Evolutionary conservation across 2,329 filamentous ascomycete genomes (phyloP).

Genomic region (Cercospora sp.): DNA sequence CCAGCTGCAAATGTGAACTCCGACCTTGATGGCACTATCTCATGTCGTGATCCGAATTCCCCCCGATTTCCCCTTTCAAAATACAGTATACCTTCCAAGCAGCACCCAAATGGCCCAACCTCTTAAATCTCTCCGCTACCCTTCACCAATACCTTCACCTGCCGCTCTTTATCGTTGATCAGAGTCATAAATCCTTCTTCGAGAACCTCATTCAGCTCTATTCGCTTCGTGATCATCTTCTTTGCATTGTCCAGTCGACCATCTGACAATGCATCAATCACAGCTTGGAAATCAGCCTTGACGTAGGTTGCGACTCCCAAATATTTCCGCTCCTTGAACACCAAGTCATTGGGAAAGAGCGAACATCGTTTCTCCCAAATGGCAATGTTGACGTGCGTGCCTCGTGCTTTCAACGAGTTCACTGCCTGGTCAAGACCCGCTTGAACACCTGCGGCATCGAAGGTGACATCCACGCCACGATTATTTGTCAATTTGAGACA

Average conservation of each 20-base stretch:
- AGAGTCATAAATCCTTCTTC: slow-evolving; percentile 51
- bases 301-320: slow-evolving; percentile 56
- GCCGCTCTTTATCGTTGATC: slow-evolving; percentile 53
- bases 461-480: slow-evolving; percentile 53
- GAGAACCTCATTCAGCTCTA: slow-evolving; percentile 49
- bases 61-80: neutral
- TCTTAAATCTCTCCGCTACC: slow-evolving; percentile 29
- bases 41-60: neutral
- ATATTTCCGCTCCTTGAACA: slow-evolving; percentile 56
- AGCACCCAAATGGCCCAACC: neutral
- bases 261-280: slow-evolving; percentile 50
- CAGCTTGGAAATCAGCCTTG: slow-evolving; percentile 53
- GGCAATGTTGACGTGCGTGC: slow-evolving; percentile 57
- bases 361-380: slow-evolving; percentile 57
- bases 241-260: slow-evolving; percentile 45
- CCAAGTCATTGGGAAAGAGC: slow-evolving; percentile 53
- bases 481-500: slow-evolving; percentile 48
- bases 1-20: neutral
- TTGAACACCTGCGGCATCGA: slow-evolving; percentile 57
- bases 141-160: slow-evolving; percentile 51
- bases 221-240: slow-evolving; percentile 53
- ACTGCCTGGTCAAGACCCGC: slow-evolving; percentile 52
- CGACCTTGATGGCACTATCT: slow-evolving; percentile 9
- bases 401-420: slow-evolving; percentile 51
- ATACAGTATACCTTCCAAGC: neutral